Base-by-base conservation (phyloP, 2,329 filamentous ascomycete genomes). In the Coleophoma eucalyptorum region DNA sequence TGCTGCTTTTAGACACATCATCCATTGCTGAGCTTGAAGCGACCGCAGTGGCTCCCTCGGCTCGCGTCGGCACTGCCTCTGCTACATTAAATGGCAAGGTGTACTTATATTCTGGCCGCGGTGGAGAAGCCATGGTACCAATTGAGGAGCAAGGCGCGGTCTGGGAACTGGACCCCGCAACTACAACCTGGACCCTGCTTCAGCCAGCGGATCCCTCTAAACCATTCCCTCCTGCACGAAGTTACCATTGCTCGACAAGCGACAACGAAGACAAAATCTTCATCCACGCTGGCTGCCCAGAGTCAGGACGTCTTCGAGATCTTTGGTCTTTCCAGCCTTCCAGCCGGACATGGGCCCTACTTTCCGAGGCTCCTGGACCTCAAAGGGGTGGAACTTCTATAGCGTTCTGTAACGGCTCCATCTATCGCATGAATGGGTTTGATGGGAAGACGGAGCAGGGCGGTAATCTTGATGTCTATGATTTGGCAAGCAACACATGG, bases 391-490 rank as follows among this genome's bases (percentile, higher is more conserved):
- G 81, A 0, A 68, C 81, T 0, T 81, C 77, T 1, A 43, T 79
- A 78, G 51, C 66, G 0, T 65, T 61, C 40, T 16, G 33, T 11
- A 42, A 54, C 5, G 63, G 58, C 4, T 66, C 73, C 49, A 38
- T 87, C 3, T 87, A 78, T 59, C 72, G 83, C 1, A 81, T 85
- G 74, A 79, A 81, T 54, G 84, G 84, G 0, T 87, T 86, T 49
- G 82, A 86, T 59, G 84, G 83, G 0, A 73, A 69, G 11, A 74
- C 61, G 0, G 83, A 87, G 58, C 73, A 80, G 33, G 83, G 84
- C 0, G 82, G 81, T 0, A 65, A 58, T 2, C 20, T 87, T 10
- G 83, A 87, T 51, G 63, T 82, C 2, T 69, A 58, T 31, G 61
- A 70, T 38, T 34, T 52, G 3, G 42, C 26, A 1, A 34, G 54